Conservation (phyloP, 176 grass and related monocot species). For the Chrysopogon serrulatus region DNA sequence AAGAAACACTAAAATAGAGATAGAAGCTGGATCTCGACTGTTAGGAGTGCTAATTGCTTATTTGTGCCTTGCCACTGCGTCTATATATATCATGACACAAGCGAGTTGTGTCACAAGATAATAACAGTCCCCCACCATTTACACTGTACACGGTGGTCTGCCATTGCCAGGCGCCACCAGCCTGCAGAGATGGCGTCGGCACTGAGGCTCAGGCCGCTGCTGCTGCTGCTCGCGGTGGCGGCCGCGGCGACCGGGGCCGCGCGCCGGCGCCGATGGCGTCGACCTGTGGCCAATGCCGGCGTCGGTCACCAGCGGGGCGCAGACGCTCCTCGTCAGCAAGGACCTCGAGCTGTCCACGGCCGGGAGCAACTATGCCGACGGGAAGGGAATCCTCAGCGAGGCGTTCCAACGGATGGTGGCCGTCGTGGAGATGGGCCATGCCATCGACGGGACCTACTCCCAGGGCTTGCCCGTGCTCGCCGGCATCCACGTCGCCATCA, state of each 20-base stretch:
- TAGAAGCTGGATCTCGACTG: too few species aligned
- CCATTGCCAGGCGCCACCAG: background rate
- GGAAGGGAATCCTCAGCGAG: slow-evolving; percentile 51
- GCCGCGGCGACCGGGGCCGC: background rate
- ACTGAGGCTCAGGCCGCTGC: slow-evolving; percentile 3
- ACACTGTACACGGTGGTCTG: background rate
- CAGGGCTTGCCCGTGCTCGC: slow-evolving; percentile 30
- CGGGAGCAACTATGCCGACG: slow-evolving; percentile 68
- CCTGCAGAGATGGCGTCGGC: background rate
- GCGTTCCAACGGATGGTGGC: slow-evolving; percentile 73
- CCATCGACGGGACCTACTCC: slow-evolving; percentile 36
- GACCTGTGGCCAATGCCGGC: slow-evolving; percentile 91
- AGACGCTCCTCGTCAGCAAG: slow-evolving; percentile 58
- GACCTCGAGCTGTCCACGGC: slow-evolving; percentile 47
- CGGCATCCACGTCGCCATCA: slow-evolving; percentile 47
- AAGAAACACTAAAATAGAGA: too few species aligned
- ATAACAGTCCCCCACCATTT: too few species aligned
- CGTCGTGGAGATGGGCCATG: slow-evolving; percentile 51
- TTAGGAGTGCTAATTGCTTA: too few species aligned
- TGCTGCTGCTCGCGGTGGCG: slow-evolving; percentile 9
- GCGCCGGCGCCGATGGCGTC: slow-evolving; percentile 15
- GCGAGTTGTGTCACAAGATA: too few species aligned
- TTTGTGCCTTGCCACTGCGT: too few species aligned
- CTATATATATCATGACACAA: too few species aligned
- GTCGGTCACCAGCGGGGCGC: slow-evolving; percentile 39